Evolutionary conservation across 2,329 filamentous ascomycete species (phyloP), one percentile per base, ranked within the genome.

Genomic region (Nemania sp.): DNA sequence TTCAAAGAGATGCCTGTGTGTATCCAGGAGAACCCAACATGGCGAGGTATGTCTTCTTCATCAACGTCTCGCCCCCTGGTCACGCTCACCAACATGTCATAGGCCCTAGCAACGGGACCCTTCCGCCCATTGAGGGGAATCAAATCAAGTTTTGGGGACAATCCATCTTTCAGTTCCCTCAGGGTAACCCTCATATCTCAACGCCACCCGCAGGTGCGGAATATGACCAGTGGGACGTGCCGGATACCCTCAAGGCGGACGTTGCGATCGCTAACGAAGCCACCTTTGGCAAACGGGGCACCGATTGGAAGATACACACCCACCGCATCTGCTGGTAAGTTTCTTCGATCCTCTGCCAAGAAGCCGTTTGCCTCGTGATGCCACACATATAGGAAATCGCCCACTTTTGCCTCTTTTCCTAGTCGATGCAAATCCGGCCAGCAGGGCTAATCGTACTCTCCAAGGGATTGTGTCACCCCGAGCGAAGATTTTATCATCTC

Each of bases 291-390:
- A 78, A 80, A 50, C 81, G 81, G 18, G 80, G 81, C 34, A 79
- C 77, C 12, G 70, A 74, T 45, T 88, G 83, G 85, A 80, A 83
- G 63, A 81, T 87, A 73, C 81, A 82, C 57, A 84, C 87, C 68
- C 82, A 87, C 68, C 80, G 87, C 5, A 84, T 89, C 60, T 89
- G 87, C 80, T 90, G 87, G 87, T 88, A 72, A 72, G 82, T 75
- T 20, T 15, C 2, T 25, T 47, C 1, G 20, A n/a, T 50, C 5
- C 6, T 40, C 15, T 29, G 25, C 7, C 4, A 29, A 29, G 25
- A 29, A 29, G 4, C 25, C 25, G 7, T 29, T 29, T 29, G 4
- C 7, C 7, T 29, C n/a, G n/a, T n/a, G n/a, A n/a, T 29, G 4
- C 25, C 7, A 7, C 7, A 29, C 25, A 29, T n/a, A 29, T 4